Base-by-base conservation (phyloP, 345 rosid species). In the Ricinus communis region DNA sequence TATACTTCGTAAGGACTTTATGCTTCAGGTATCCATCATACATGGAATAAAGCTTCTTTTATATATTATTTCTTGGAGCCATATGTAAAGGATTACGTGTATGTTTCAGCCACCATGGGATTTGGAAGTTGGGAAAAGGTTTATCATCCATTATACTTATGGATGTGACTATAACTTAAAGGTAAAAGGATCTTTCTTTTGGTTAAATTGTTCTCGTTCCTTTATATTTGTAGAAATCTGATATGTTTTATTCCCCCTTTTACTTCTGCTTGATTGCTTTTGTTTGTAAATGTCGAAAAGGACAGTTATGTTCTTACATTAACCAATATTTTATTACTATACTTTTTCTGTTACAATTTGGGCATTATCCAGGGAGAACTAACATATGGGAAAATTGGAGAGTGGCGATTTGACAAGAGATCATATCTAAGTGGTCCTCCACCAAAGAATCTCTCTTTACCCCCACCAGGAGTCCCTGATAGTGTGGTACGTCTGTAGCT, bases 351-450 rank as follows among this genome's bases (percentile, higher is more conserved):
- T 18, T 19, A 12, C 49, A n/a, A 49, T 51, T 62, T 73, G 28
- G 47, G 65, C 24, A 62, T 65, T 51, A 50, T 63, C 50, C 75
- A 94, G 98, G 97, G 96, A 33, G 85, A 88, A 83, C 84, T 91
- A 78, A 89, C 93, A 56, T 91, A 91, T 79, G 97, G 96, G 22
- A 86, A 83, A 82, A 81, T 84, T 51, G 98, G 98, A 18, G 96
- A 91, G 74, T 94, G 98, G 97, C 83, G 93, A 73, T 94, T 94
- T 52, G 97, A 94, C 84, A 91, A 94, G 88, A 91, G 98, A 88
- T 82, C 94, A 10, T 77, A 86, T 81, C 83, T 87, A n/a, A 79
- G 78, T 28, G 92, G 93, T 63, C 91, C 97, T 74, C 96, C 88
- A 1, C 93, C 91, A 0, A 86, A 73, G 83, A 94, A 94, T 77